These are phyloP conservation scores for Candida tetrigidarum DNA, from an alignment of 1,139 yeast species.

Conservation along the genomic window DNA sequence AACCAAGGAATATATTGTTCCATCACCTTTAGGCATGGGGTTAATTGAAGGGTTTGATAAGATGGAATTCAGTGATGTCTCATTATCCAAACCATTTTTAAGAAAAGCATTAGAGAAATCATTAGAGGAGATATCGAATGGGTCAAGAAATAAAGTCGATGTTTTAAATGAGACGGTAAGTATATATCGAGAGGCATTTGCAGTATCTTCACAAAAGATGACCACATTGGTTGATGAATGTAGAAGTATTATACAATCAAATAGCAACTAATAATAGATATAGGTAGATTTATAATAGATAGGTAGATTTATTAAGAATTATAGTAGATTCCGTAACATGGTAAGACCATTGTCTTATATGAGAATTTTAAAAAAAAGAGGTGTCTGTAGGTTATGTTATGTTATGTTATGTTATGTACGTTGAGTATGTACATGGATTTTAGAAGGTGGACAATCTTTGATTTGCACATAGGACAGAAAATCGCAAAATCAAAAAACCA, in stretches of 20 bases:
- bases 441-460: neutral
- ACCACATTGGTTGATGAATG: slow-evolving; percentile 30
- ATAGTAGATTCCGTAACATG: too few relatives aligned
- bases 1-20: slow-evolving; percentile 54
- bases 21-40: slow-evolving; percentile 86
- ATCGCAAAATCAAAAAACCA: neutral
- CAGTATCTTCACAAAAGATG: slow-evolving; percentile 39
- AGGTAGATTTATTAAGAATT: too few relatives aligned
- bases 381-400: too few relatives aligned
- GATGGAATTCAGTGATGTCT: slow-evolving; percentile 69
- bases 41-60: slow-evolving; percentile 87
- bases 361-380: slow-evolving; percentile 2
- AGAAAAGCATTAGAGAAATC: slow-evolving; percentile 76
- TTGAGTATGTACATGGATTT: neutral
- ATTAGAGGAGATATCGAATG: slow-evolving; percentile 70
- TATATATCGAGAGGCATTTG: slow-evolving; percentile 67
- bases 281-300: neutral
- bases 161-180: slow-evolving; percentile 62
- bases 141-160: slow-evolving; percentile 52
- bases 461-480: neutral
- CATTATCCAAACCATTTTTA: slow-evolving; percentile 88
- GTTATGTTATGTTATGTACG: too few relatives aligned
- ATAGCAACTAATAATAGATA: slow-evolving; percentile 1
- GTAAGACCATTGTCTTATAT: too few relatives aligned
- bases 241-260: slow-evolving; percentile 18